Evolutionary conservation across 176 grass and related monocot genomes (phyloP).

Genomic region (Paspalum notatum): DNA sequence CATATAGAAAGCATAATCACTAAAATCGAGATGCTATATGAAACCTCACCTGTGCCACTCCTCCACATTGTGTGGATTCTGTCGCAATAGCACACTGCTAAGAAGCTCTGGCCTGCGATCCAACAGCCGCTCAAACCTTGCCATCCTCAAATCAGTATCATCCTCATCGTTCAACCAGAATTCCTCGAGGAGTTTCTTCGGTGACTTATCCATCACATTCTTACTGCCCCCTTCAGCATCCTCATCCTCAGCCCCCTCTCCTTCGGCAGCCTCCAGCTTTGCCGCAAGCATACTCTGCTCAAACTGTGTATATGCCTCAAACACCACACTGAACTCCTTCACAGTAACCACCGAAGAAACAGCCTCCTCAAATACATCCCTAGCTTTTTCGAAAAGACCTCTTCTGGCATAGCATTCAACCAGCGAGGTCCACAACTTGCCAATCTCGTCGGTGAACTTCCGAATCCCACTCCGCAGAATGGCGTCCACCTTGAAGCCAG

Average conservation of each 20-base stretch:
- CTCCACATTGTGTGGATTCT: constrained; percentile 90
- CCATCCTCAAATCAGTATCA: constrained; percentile 76
- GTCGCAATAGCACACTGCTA: constrained; percentile 78
- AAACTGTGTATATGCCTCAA: constrained; percentile 79
- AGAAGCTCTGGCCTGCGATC: constrained; percentile 78
- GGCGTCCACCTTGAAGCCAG: constrained; percentile 73
- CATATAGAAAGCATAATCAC: neutral
- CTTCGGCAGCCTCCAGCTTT: constrained; percentile 76
- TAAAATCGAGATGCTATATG: constrained; percentile 23
- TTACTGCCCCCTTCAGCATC: constrained; percentile 43
- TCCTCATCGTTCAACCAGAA: constrained; percentile 84
- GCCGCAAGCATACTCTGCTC: constrained; percentile 79
- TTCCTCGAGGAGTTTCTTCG: constrained; percentile 60
- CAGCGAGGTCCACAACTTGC: constrained; percentile 77
- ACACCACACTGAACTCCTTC: constrained; percentile 83
- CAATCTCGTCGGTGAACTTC: constrained; percentile 80
- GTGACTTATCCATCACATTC: constrained; percentile 54
- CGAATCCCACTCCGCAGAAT: constrained; percentile 75
- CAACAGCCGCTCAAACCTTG: constrained; percentile 72
- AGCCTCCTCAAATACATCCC: constrained; percentile 81
- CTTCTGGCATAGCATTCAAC: constrained; percentile 77
- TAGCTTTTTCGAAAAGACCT: constrained; percentile 70
- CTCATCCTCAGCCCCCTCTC: constrained; percentile 45
- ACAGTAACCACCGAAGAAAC: constrained; percentile 70
- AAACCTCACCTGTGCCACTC: constrained; percentile 79